Evolutionary conservation across 2,329 filamentous ascomycete species (phyloP), one percentile per base, ranked within the genome.

Genomic region (Aspergillus japonicus): DNA sequence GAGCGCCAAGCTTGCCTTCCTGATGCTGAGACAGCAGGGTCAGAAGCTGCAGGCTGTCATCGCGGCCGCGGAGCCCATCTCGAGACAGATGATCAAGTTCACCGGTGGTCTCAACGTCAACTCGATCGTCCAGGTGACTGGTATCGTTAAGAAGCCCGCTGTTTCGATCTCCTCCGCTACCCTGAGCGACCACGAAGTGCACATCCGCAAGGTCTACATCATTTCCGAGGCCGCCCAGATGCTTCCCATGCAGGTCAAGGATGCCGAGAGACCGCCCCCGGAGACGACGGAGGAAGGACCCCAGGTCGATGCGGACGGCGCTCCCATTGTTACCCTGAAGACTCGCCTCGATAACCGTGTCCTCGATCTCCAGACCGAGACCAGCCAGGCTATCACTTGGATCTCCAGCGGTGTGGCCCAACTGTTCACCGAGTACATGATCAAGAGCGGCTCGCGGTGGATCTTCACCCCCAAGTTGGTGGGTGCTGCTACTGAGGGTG

Each of bases 71-170:
- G 78, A 73, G 63, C 84, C 79, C 53, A 85, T 92, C 42, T 90
- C 86, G 63, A 89, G 88, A 74, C 92, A 91, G 77, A 98, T 98
- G 94, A 91, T 97, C 73, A 98, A 98, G 80, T 98, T 90, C 86
- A 87, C 89, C 53, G 86, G 85, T 51, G 84, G 81, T 48, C 79
- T 96, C 66, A 89, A 86, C 71, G 83, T 89, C 50, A 94, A 97
- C 82, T 92, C 89, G 68, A 92, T 90, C 68, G 87, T 97, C 26
- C 81, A 88, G 47, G 87, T 97, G 61, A 90, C 96, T 71, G 95
- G 89, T 66, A 80, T 83, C 33, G 88, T 98, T 56, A 85, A 92
- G 82, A 89, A 89, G 79, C 90, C 93, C 0, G 84, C 89, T 23
- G 92, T 96, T 72, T 90, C 91, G 3, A 90, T 98, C 75, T 95